Percentiles rank a stretch among this genome's conserved stretches.
phyloP scores from a whole-genome alignment of 495 filamentous ascomycete genomes.

The Coniosporium apollinis region DNA sequence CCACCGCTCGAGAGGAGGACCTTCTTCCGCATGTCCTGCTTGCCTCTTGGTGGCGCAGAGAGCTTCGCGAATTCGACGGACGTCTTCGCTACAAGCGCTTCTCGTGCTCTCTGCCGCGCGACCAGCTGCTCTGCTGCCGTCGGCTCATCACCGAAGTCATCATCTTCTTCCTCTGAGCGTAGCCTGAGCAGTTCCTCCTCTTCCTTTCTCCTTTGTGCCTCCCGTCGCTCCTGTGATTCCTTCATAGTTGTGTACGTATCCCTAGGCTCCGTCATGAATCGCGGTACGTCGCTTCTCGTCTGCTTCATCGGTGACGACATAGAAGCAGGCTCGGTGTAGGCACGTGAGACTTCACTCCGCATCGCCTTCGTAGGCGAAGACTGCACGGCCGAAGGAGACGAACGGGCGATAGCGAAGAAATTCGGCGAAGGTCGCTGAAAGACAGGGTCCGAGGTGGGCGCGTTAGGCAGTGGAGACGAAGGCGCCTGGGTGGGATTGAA shows the following conservation, averaged over 20 bases:
- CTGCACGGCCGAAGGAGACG: slow-evolving; percentile 13
- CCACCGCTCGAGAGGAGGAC: slow-evolving; percentile 2
- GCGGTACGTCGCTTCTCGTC: slow-evolving; percentile 6
- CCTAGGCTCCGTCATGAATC: slow-evolving; percentile 17
- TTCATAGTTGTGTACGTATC: slow-evolving; percentile 22
- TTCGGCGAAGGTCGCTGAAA: slow-evolving; percentile 26
- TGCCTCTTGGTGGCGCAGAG: background rate
- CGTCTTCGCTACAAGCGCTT: background rate
- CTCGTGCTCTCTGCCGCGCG: background rate
- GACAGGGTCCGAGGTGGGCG: slow-evolving; percentile 19
- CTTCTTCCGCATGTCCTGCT: slow-evolving; percentile 2
- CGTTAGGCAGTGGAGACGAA: slow-evolving; percentile 22
- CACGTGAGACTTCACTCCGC: slow-evolving; percentile 8
- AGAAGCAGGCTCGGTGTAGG: slow-evolving; percentile 19
- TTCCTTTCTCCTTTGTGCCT: slow-evolving; percentile 4
- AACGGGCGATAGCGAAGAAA: slow-evolving; percentile 13
- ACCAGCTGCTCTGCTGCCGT: background rate
- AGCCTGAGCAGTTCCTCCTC: slow-evolving; percentile 2
- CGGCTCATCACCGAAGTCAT: slow-evolving; percentile 1
- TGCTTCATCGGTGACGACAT: slow-evolving; percentile 19
- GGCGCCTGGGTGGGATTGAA: slow-evolving; percentile 26
- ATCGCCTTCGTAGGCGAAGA: slow-evolving; percentile 19
- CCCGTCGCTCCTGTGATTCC: slow-evolving; percentile 20
- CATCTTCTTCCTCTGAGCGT: background rate
- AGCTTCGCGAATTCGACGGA: background rate